Percentiles rank a stretch among this genome's conserved stretches.
phyloP scores from a whole-genome alignment of 164 flowering plant genomes.

The Chimonanthus salicifolius region DNA sequence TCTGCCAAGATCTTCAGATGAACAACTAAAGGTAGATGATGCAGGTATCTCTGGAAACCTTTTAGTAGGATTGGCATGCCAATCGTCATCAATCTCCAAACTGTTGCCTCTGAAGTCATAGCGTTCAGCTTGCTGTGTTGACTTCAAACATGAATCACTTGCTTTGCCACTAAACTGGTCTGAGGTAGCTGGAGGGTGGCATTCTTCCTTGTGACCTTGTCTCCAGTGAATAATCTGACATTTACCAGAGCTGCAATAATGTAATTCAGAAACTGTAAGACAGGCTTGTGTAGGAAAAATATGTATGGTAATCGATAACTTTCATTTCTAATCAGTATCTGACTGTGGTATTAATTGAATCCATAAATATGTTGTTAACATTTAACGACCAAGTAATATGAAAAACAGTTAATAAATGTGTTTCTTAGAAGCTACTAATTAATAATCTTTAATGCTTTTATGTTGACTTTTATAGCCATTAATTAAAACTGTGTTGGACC shows the following conservation, averaged over 20 bases:
- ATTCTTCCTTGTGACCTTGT: constrained; percentile 77
- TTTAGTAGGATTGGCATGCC: constrained; percentile 11
- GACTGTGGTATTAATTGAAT: too few relatives aligned
- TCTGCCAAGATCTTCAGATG: constrained; percentile 8
- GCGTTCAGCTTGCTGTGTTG: constrained; percentile 12
- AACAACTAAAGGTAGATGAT: constrained; percentile 9
- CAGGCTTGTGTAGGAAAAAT: not conserved
- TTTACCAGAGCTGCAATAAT: constrained; percentile 63
- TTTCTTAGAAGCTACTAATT: too few relatives aligned
- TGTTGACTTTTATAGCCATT: too few relatives aligned
- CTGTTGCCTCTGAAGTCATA: constrained; percentile 6
- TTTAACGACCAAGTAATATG: too few relatives aligned
- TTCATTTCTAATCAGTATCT: too few relatives aligned
- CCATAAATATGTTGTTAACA: too few relatives aligned
- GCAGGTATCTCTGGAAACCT: constrained; percentile 8
- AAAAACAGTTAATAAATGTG: not conserved
- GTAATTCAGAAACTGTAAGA: not conserved
- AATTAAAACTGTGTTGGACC: too few relatives aligned
- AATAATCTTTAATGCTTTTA: too few relatives aligned
- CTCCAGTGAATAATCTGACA: constrained; percentile 90
- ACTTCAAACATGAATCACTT: constrained; percentile 14
- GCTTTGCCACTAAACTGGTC: constrained; percentile 15
- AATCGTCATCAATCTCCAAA: constrained; percentile 14
- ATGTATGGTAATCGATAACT: not conserved
- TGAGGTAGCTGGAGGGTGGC: constrained; percentile 35